phyloP scores from a whole-genome alignment of 495 filamentous ascomycete species.

The Penicillium pulvis region DNA sequence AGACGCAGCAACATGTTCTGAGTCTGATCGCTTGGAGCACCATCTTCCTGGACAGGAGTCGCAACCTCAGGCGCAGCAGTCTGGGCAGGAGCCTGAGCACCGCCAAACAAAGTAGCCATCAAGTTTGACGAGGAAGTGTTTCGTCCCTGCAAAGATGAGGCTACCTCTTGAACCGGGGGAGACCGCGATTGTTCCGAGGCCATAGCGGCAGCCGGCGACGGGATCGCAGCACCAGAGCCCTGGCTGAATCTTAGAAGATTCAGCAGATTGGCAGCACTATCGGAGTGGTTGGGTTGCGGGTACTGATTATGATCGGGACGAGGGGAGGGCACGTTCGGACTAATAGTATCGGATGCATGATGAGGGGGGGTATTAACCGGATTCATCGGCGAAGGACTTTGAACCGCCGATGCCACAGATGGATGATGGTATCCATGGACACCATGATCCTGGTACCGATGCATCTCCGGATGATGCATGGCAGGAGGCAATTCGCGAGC shows the following conservation, averaged over 20 bases:
- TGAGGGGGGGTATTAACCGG: conserved; percentile 46
- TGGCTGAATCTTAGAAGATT: conserved; percentile 87
- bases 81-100: conserved; percentile 35
- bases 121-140: conserved; percentile 64
- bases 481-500: conserved; percentile 22
- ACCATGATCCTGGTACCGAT: conserved; percentile 35
- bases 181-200: conserved; percentile 39
- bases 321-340: conserved; percentile 48
- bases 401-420: conserved; percentile 46
- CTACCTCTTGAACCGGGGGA: conserved; percentile 38
- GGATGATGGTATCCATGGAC: conserved; percentile 47
- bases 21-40: conserved; percentile 51
- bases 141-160: conserved; percentile 47
- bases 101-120: conserved; percentile 60
- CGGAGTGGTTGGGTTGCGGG: conserved; percentile 44
- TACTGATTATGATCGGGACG: conserved; percentile 38
- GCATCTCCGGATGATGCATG: not conserved
- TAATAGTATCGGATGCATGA: conserved; percentile 53
- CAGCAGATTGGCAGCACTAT: conserved; percentile 72
- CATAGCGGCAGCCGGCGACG: conserved; percentile 18
- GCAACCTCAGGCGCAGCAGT: conserved; percentile 20
- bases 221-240: conserved; percentile 27
- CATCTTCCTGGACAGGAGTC: conserved; percentile 23
- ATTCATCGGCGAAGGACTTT: conserved; percentile 35
- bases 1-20: conserved; percentile 68